Evolutionary conservation across 345 rosid genomes (phyloP), one percentile per base, ranked within the genome.

Genomic region (Excoecaria cochinchinensis): DNA sequence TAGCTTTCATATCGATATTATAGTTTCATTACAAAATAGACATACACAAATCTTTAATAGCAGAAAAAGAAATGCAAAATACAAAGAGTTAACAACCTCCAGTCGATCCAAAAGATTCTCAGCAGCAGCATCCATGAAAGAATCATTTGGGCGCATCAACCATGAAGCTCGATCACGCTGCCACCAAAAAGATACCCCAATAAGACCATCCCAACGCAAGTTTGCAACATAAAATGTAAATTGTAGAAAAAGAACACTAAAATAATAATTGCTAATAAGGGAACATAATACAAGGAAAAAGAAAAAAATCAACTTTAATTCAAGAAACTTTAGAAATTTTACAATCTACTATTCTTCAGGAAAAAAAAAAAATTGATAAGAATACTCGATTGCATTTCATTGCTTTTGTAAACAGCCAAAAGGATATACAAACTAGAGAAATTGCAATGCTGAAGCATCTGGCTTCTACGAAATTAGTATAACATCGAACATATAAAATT

Each of bases 91-190:
- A 58, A 59, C 36, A 77, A 91, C 99, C 98, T 93, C 91, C 85
- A 95, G 80, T 66, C 98, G 98, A 80, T 95, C 99, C 77, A 91
- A 72, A 0, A 95, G 77, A 83, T 93, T 93, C 74, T 93, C 97
- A 3, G 99, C 98, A 77, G 93, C 99, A 65, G 97, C 90, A 63
- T 93, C 89, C n/a, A 89, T 79, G 74, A 93, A 89, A 17, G 88
- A 77, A 79, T 95, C 94, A 51, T 84, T 77, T 24, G 89, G 80
- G 42, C 85, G 83, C 89, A 79, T 85, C 74, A 90, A 81, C 99
- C 99, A 95, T 12, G 99, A 96, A 50, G 99, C 95, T 82, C 99
- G 88, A 68, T 93, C 99, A 63, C 99, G 98, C 99, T 93, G 86
- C 85, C 81, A 66, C 71, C 78, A 74, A 42, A 51, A 75, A 71